These are phyloP conservation scores for Vachellia pachyceras DNA, from an alignment of 306 rosid species.

Conservation along the genomic window DNA sequence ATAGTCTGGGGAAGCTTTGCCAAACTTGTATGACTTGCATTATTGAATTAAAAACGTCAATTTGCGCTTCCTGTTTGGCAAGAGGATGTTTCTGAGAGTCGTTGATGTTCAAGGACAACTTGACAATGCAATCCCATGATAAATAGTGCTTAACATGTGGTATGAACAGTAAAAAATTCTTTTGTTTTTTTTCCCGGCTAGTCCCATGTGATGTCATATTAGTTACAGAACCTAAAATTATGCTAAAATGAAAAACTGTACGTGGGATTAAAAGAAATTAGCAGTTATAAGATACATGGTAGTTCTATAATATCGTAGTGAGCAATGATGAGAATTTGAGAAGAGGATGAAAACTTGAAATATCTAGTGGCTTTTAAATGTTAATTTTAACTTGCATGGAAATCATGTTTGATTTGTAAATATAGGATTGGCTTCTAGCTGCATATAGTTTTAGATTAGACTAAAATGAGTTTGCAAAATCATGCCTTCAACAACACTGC, in stretches of 20 bases:
- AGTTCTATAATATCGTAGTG: neutral
- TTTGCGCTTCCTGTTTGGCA: constrained; percentile 3
- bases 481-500: neutral
- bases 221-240: neutral
- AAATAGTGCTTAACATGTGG: neutral
- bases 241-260: neutral
- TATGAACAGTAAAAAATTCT: neutral
- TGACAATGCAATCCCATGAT: neutral
- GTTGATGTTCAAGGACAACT: neutral
- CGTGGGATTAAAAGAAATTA: neutral
- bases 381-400: too few relatives aligned
- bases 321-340: neutral
- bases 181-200: neutral
- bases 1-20: constrained; percentile 26
- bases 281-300: neutral
- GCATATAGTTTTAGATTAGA: too few relatives aligned
- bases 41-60: constrained; percentile 15
- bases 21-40: constrained; percentile 25
- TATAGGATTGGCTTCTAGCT: too few relatives aligned
- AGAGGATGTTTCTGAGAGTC: neutral
- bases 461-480: neutral
- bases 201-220: neutral
- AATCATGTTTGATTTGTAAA: too few relatives aligned
- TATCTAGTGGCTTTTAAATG: neutral
- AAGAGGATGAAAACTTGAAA: neutral